Evolutionary conservation across 345 rosid species (phyloP).

Genomic region (Turritis glabra): DNA sequence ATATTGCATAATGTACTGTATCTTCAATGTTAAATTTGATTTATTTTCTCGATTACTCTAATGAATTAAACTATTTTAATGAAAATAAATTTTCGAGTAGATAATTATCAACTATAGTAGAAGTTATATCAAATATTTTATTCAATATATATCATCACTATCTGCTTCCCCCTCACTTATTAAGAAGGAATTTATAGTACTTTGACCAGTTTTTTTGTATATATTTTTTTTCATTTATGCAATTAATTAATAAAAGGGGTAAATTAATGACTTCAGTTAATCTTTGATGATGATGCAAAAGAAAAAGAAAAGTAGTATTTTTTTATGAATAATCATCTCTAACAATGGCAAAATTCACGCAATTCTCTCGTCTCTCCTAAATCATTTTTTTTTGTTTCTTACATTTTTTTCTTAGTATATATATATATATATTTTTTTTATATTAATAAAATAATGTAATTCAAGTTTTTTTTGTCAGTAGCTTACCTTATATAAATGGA

Average conservation of each 20-base stretch:
- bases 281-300: neutral
- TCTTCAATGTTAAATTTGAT: too few species aligned
- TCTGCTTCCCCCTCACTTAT: too few species aligned
- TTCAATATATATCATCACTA: too few species aligned
- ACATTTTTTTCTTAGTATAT: neutral
- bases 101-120: too few species aligned
- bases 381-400: neutral
- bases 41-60: too few species aligned
- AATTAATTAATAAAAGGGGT: neutral
- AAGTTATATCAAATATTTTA: too few species aligned
- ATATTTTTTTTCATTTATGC: neutral
- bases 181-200: too few species aligned
- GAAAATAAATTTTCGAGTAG: too few species aligned
- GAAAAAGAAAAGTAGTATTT: neutral
- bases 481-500: slow-evolving; percentile 39
- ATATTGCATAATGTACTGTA: too few species aligned
- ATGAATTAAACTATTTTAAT: too few species aligned
- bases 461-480: neutral
- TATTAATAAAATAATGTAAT: neutral
- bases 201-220: too few species aligned
- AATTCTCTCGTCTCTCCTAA: slow-evolving; percentile 21
- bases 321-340: neutral
- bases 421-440: neutral
- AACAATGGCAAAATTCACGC: slow-evolving; percentile 14
- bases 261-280: too few species aligned